A percentile compares a stretch with the other conserved stretches of the same genome.
Conservation (phyloP, 2,329 filamentous ascomycete species). For the Alternaria triticina region DNA sequence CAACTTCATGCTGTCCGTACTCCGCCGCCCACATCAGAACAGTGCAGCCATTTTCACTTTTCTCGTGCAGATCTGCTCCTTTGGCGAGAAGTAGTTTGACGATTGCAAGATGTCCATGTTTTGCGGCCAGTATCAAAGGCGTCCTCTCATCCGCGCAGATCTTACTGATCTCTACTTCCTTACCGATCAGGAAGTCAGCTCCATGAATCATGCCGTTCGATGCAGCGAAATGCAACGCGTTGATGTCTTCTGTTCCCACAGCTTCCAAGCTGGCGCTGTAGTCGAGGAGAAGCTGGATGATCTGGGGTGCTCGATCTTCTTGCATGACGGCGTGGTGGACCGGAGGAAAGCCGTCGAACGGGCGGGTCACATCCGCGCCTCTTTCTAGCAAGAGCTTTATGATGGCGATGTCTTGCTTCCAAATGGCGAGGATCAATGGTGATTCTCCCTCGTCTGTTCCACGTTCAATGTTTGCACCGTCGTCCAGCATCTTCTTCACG, state of each 20-base stretch:
- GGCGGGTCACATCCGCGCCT: constrained; percentile 18
- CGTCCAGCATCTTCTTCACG: constrained; percentile 9
- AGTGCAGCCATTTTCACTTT: constrained; percentile 17
- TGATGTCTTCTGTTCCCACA: constrained; percentile 13
- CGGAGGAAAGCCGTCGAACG: constrained; percentile 5
- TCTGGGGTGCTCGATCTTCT: constrained; percentile 1
- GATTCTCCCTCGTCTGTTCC: constrained; percentile 12
- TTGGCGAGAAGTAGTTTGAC: constrained; percentile 24
- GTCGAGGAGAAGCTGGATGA: constrained; percentile 26
- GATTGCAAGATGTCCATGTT: constrained; percentile 17
- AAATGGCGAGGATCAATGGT: constrained; percentile 21
- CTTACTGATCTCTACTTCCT: constrained; percentile 22
- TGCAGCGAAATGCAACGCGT: constrained; percentile 29
- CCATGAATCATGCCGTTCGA: constrained; percentile 16
- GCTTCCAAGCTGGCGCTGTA: constrained; percentile 19
- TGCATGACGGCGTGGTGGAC: constrained; percentile 20
- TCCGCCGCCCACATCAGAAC: constrained; percentile 24
- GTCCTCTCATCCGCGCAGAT: constrained; percentile 21
- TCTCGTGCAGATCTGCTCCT: constrained; percentile 24
- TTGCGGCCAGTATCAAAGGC: constrained; percentile 28
- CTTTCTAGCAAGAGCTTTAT: constrained; percentile 19
- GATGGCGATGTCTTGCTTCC: constrained; percentile 12
- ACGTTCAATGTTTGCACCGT: constrained; percentile 14
- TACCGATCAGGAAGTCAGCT: constrained; percentile 21
- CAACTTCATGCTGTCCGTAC: constrained; percentile 16